Evolutionary conservation across 1,284 basidiomycete species (phyloP).

Genomic region (Ceratobasidium sp.): DNA sequence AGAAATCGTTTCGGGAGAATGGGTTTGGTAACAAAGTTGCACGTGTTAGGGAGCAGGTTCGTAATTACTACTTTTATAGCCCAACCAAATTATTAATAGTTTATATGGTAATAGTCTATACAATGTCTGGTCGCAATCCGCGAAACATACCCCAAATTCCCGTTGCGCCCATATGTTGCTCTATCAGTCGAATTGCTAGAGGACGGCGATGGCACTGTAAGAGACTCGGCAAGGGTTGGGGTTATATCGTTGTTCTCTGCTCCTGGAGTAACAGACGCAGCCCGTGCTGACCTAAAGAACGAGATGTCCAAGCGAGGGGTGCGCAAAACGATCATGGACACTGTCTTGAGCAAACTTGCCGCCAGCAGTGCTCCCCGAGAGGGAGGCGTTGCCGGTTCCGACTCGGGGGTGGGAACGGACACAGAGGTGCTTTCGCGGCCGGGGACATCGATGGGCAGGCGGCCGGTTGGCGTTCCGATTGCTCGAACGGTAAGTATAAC

Average conservation of each 20-base stretch:
- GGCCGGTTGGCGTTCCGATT: not conserved
- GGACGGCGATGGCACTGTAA: conserved; percentile 87
- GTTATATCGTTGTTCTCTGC: conserved; percentile 85
- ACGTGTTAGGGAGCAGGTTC: conserved; percentile 82
- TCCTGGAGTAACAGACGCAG: conserved; percentile 78
- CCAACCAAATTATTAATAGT: conserved; percentile 39
- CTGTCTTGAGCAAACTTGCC: conserved; percentile 67
- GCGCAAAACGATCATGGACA: conserved; percentile 81
- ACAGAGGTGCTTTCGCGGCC: conserved; percentile 26
- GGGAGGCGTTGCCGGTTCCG: conserved; percentile 25
- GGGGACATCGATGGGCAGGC: not conserved
- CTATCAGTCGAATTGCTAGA: conserved; percentile 83
- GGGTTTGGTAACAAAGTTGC: conserved; percentile 77
- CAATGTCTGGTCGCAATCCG: conserved; percentile 62
- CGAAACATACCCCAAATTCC: conserved; percentile 70
- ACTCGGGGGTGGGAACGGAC: conserved; percentile 28
- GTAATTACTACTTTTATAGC: conserved; percentile 13
- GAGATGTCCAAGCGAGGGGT: conserved; percentile 83
- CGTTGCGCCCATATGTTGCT: conserved; percentile 81
- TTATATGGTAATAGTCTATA: conserved; percentile 36
- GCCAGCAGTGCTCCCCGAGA: conserved; percentile 44
- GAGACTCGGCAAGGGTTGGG: conserved; percentile 80
- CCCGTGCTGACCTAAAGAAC: conserved; percentile 90
- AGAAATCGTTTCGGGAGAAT: conserved; percentile 73
- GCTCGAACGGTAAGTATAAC: conserved; percentile 21